phyloP scores from a whole-genome alignment of 2,329 filamentous ascomycete species.

The Mycocentrospora acerina region DNA sequence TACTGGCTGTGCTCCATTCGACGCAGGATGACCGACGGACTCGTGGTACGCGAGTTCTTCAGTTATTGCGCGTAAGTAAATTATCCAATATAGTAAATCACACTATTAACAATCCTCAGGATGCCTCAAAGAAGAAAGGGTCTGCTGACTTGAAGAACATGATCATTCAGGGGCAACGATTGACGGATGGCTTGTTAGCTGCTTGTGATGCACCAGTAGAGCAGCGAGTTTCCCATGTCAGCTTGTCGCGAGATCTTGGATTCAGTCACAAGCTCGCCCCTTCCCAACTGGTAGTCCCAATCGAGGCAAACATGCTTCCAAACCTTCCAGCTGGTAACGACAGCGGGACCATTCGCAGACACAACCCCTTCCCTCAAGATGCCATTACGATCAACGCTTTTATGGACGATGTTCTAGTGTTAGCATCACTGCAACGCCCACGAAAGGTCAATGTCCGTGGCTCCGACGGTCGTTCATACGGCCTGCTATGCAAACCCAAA shows the following conservation, averaged over 20 bases:
- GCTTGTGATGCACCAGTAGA: conserved; percentile 80
- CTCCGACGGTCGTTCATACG: conserved; percentile 85
- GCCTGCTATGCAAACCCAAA: conserved; percentile 94
- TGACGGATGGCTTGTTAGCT: conserved; percentile 77
- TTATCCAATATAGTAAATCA: conserved; percentile 8
- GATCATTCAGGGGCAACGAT: conserved; percentile 75
- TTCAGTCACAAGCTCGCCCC: conserved; percentile 85
- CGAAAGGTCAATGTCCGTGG: conserved; percentile 85
- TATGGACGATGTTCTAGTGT: conserved; percentile 82
- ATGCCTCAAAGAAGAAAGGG: conserved; percentile 56
- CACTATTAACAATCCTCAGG: conserved; percentile 45
- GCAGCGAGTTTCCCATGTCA: conserved; percentile 69
- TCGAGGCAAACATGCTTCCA: conserved; percentile 80
- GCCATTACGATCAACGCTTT: conserved; percentile 81
- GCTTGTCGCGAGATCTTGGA: conserved; percentile 72
- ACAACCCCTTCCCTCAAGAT: conserved; percentile 85
- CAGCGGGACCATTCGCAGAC: conserved; percentile 64
- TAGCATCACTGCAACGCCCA: conserved; percentile 90
- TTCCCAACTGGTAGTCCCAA: conserved; percentile 82
- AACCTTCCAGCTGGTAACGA: conserved; percentile 74
- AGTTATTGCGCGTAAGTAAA: conserved; percentile 41
- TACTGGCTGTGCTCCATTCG: conserved; percentile 84
- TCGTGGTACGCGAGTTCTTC: conserved; percentile 50
- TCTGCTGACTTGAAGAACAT: conserved; percentile 67
- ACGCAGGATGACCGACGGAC: conserved; percentile 68